Base-by-base conservation (phyloP, 306 rosid genomes). In the Corylus avellana region DNA sequence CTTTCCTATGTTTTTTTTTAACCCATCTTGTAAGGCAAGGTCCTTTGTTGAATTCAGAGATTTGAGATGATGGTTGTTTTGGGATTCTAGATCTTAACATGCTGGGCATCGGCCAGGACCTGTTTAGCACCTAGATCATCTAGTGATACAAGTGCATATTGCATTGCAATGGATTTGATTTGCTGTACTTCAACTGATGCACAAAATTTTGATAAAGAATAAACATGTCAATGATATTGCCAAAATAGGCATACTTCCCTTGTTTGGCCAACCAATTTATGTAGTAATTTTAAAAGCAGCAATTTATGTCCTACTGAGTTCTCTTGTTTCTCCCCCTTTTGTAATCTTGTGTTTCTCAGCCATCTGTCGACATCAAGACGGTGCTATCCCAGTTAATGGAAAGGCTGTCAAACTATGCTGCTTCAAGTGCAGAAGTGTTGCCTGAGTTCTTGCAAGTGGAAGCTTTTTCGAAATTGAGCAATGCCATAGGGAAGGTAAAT, bases 381-480 rank as follows among this genome's bases (percentile, higher is more conserved):
- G 94, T 96, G 67, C 88, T 96, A 76, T 96, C 99, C 83, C 99
- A 90, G 78, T 87, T 96, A 77, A 96, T 96, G 99, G 96, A 96
- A 80, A 91, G 99, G 79, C 98, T 96, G 84, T 91, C 99, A 50
- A 90, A 96, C 77, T 93, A 96, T 86, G 98, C 99, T 75, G 97
- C 98, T 69, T 96, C 99, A 78, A 96, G 98, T 84, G 62, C 91
- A 22, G 99, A 96, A 88, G 97, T 93, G 80, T 81, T 96, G 78
- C 99, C 99, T 18, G 99, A 96, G 85, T 96, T 96, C 79, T 89
- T 96, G 87, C 98, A 93, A 91, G 99, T 96, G 72, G 98, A 96
- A 89, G 99, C 99, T 57, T 96, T 96, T 90, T 89, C 98, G 48
- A 96, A 93, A 88, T 89, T 96, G 85, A 93, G 96, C 90, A 89